A percentile compares a stretch with the other conserved stretches of the same genome.
These are phyloP conservation scores for Otatea glauca DNA, from an alignment of 176 grass and related monocot genomes.

Conservation along the genomic window DNA sequence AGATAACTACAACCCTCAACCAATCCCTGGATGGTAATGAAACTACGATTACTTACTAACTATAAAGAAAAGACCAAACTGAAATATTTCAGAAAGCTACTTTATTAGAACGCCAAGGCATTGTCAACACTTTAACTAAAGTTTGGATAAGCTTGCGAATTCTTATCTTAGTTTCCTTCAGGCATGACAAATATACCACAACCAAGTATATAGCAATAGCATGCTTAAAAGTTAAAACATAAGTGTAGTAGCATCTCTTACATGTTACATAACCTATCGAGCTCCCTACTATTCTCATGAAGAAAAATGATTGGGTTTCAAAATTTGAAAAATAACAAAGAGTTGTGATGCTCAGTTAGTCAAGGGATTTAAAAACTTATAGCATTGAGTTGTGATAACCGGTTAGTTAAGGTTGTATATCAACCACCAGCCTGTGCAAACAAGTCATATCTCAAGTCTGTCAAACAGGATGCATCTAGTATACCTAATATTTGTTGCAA, in stretches of 20 bases:
- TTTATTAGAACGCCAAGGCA: neutral
- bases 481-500: neutral
- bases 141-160: neutral
- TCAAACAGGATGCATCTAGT: neutral
- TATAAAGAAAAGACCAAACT: neutral
- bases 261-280: neutral
- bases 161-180: neutral
- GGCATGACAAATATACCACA: neutral
- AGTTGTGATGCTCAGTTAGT: neutral
- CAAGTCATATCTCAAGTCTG: neutral
- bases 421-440: neutral
- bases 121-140: neutral
- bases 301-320: neutral
- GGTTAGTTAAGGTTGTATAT: neutral
- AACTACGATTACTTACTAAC: neutral
- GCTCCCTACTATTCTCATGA: neutral
- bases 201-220: neutral
- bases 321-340: neutral
- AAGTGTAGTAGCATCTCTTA: neutral
- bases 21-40: conserved; percentile 57
- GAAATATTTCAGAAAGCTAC: neutral
- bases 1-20: conserved; percentile 77
- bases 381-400: neutral
- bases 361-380: neutral
- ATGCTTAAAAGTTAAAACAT: conserved; percentile 23